Base-by-base conservation (phyloP, 148 eudicot genomes). In the Chenopodium suecicum region DNA sequence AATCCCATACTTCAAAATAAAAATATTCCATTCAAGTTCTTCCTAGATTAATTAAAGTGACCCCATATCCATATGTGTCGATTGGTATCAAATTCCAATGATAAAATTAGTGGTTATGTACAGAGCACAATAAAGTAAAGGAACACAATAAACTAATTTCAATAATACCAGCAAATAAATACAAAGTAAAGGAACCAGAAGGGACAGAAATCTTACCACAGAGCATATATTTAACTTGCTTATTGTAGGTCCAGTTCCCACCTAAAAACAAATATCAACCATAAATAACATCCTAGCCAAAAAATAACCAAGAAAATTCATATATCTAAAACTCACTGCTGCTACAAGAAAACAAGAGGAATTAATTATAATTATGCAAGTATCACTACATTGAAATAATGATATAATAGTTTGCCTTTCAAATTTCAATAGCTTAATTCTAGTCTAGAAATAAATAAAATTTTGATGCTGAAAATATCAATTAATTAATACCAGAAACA, bases 171-270 rank as follows among this genome's bases (percentile, higher is more conserved):
- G 29, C 29, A 27, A 27, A 27, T 27, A 27, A 27, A 27, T 31
- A 31, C 54, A 50, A 52, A 66, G 19, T 34, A 68, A 63, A 80
- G 63, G 62, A 73, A 46, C 65, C 13, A 54, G 44, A 77, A 50
- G 60, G 77, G 78, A 9, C 47, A 70, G 41, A 27, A 12, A 83
- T 82, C 82, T 85, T 89, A 94, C 98, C 93, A 94, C 98, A 32
- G 98, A 82, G 79, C 52, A 65, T 52, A 94, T 91, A 74, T 84
- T 82, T 65, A 91, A 82, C 83, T 90, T 87, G 83, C 80, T 76
- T 77, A 94, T 79, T 71, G 86, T 84, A 74, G 82, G 83, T 82
- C 86, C 90, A 58, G 86, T 87, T 70, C 79, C 92, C 81, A 89
- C 91, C 97, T 93, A 90, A 91, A 85, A 82, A 77, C 74, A 58